phyloP scores from a whole-genome alignment of 306 rosid genomes.

The Vachellia collinsii region DNA sequence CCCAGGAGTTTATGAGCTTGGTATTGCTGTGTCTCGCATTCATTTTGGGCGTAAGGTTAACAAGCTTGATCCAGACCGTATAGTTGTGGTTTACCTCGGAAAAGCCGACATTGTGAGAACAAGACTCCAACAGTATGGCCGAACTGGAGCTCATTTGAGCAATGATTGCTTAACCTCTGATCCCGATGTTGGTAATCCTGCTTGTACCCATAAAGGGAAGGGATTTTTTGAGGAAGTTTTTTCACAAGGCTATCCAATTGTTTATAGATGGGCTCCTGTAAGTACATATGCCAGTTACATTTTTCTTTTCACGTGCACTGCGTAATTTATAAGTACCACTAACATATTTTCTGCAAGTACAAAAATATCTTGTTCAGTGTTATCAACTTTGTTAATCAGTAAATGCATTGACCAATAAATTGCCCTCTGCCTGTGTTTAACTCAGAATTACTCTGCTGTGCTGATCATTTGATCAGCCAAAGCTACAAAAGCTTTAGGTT shows the following conservation, averaged over 20 bases:
- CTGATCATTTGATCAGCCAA: not conserved
- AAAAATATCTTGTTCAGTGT: not conserved
- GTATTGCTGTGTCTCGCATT: conserved; percentile 45
- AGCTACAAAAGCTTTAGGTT: not conserved
- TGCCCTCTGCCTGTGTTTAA: not conserved
- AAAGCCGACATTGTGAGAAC: conserved; percentile 74
- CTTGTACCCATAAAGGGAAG: conserved; percentile 45
- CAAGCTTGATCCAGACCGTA: conserved; percentile 45
- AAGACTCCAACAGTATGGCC: conserved; percentile 74
- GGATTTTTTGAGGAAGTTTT: conserved; percentile 69
- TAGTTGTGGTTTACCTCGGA: conserved; percentile 77
- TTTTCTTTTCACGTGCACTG: conserved; percentile 8
- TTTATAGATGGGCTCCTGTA: conserved; percentile 90
- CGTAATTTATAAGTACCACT: not conserved
- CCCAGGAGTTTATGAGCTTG: conserved; percentile 88
- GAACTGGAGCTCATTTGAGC: conserved; percentile 77
- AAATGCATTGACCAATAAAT: not conserved
- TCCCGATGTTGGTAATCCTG: conserved; percentile 17
- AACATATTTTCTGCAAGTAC: not conserved
- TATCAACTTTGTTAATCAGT: not conserved
- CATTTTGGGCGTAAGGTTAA: conserved; percentile 57
- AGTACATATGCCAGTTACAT: conserved; percentile 39
- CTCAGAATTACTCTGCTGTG: not conserved
- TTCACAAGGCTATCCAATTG: conserved; percentile 59
- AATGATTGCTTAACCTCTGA: conserved; percentile 15